Evolutionary conservation across 2,329 filamentous ascomycete genomes (phyloP).

Genomic region (Penicillium sp.): DNA sequence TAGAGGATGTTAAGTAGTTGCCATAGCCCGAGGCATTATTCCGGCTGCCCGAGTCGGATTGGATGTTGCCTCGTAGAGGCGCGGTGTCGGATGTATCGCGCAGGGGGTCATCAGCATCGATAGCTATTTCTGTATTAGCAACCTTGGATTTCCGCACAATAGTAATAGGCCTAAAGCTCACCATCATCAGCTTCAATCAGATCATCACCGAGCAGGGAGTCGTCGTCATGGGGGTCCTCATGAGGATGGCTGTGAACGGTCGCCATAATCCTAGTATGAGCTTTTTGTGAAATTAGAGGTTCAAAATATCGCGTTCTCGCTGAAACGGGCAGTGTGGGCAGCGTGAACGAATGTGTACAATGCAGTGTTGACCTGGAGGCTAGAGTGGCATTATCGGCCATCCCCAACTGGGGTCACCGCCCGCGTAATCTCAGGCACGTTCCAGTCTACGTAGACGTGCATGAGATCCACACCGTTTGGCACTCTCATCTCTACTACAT

Average conservation of each 20-base stretch:
- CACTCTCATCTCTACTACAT: not conserved
- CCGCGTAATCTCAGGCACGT: slow-evolving; percentile 9
- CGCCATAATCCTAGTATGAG: slow-evolving; percentile 33
- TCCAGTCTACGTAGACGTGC: not conserved
- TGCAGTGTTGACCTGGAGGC: slow-evolving; percentile 32
- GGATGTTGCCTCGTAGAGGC: slow-evolving; percentile 82
- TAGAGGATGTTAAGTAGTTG: slow-evolving; percentile 82
- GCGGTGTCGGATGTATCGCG: slow-evolving; percentile 69
- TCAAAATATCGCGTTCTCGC: slow-evolving; percentile 17
- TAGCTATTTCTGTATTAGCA: slow-evolving; percentile 57
- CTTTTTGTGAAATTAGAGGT: slow-evolving; percentile 1
- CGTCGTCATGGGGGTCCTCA: slow-evolving; percentile 63
- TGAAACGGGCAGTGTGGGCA: slow-evolving; percentile 8
- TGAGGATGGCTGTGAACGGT: slow-evolving; percentile 48
- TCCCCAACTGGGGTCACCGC: slow-evolving; percentile 15
- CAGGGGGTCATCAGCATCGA: slow-evolving; percentile 90
- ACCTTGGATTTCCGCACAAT: not conserved
- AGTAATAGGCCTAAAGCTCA: slow-evolving; percentile 38
- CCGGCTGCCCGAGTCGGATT: slow-evolving; percentile 53
- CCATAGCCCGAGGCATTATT: slow-evolving; percentile 64
- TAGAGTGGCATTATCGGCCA: slow-evolving; percentile 44
- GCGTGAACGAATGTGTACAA: not conserved
- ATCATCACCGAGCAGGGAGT: slow-evolving; percentile 67
- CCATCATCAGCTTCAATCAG: slow-evolving; percentile 80
- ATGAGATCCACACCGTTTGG: not conserved